phyloP scores from a whole-genome alignment of 78 protist genomes.

The Anaeramoeba flamelloides region DNA sequence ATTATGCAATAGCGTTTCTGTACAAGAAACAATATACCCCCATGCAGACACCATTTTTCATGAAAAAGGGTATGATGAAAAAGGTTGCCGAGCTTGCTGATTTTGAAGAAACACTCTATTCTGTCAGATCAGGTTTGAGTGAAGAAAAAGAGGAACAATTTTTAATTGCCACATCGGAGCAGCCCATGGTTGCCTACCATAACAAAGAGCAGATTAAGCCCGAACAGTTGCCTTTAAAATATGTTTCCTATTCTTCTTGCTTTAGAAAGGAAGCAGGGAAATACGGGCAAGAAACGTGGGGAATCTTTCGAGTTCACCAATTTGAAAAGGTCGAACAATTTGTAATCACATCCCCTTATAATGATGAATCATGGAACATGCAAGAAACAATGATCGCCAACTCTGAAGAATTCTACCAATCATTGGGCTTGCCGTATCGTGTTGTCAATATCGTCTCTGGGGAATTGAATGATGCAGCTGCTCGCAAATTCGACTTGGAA shows the following conservation, averaged over 20 bases:
- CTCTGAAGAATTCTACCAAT: conserved; percentile 75
- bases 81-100: background rate
- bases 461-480: conserved; percentile 94
- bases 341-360: conserved; percentile 61
- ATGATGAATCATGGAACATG: conserved; percentile 69
- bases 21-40: background rate
- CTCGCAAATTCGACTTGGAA: conserved; percentile 96
- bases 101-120: background rate
- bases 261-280: conserved; percentile 58
- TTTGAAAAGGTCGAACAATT: conserved; percentile 99
- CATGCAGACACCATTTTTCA: background rate
- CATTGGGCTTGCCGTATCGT: conserved; percentile 75
- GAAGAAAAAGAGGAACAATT: conserved; percentile 24
- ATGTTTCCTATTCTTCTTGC: conserved; percentile 1
- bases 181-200: conserved; percentile 93
- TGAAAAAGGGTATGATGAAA: background rate
- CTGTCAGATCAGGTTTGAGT: no score
- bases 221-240: conserved; percentile 25
- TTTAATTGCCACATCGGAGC: conserved; percentile 98
- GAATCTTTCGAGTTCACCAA: conserved; percentile 98
- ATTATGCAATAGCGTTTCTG: background rate
- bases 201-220: conserved; percentile 33
- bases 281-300: conserved; percentile 95
- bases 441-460: conserved; percentile 90
- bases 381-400: conserved; percentile 67